phyloP scores from a whole-genome alignment of 495 filamentous ascomycete species.

The Ramalina intermedia region DNA sequence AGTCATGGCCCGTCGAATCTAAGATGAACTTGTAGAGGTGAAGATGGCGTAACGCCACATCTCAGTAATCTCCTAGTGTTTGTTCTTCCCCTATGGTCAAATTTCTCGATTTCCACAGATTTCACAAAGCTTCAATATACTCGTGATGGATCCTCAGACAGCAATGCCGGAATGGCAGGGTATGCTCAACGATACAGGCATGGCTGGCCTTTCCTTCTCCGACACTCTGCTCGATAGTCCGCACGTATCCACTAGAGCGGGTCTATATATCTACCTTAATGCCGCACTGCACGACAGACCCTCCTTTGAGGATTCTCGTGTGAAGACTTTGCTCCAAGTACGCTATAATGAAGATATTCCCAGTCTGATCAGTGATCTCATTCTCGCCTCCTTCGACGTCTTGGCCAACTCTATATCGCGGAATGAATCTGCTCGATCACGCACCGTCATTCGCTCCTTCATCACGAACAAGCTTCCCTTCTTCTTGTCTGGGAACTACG shows the following conservation, averaged over 20 bases:
- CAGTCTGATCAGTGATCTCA: conserved; percentile 61
- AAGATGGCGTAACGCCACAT: too few species aligned
- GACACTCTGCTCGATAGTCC: conserved; percentile 46
- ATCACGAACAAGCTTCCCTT: conserved; percentile 85
- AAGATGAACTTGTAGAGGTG: too few species aligned
- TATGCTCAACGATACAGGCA: conserved; percentile 9
- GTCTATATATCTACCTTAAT: conserved; percentile 84
- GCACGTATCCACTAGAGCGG: conserved; percentile 64
- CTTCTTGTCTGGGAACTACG: conserved; percentile 50
- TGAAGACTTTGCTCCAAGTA: conserved; percentile 67
- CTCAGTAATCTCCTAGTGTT: too few species aligned
- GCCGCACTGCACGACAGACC: conserved; percentile 59
- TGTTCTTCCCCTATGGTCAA: too few species aligned
- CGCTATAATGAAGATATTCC: conserved; percentile 73
- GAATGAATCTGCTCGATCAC: conserved; percentile 53
- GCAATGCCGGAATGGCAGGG: conserved; percentile 10
- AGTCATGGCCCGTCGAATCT: too few species aligned
- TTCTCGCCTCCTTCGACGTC: conserved; percentile 78
- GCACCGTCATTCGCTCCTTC: conserved; percentile 76
- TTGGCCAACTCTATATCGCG: conserved; percentile 75
- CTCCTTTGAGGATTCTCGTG: conserved; percentile 61
- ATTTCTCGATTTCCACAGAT: too few species aligned
- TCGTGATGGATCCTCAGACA: conserved; percentile 7
- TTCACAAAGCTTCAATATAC: too few species aligned
- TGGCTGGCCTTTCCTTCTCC: conserved; percentile 11